phyloP scores from a whole-genome alignment of 2,329 filamentous ascomycete genomes.

The Cladobotryum mycophilum region DNA sequence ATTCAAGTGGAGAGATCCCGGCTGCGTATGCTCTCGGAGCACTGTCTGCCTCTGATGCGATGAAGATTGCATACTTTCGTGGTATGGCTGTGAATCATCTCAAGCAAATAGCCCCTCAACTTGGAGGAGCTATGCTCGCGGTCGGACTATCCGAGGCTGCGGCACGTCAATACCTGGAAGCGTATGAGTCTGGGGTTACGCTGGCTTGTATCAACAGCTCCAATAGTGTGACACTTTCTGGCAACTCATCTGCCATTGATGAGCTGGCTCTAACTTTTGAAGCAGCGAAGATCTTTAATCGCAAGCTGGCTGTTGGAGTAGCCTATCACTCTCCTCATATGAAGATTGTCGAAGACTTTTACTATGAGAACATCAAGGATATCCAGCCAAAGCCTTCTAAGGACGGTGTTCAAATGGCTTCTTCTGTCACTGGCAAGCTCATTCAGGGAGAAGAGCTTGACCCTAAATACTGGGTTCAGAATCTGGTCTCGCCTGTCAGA shows the following conservation, averaged over 20 bases:
- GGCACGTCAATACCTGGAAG: not conserved
- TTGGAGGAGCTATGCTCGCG: slow-evolving; percentile 18
- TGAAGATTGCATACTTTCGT: slow-evolving; percentile 19
- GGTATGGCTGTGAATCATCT: slow-evolving; percentile 11
- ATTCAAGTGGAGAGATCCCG: slow-evolving; percentile 25
- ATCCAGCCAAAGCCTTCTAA: not conserved
- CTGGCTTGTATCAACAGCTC: slow-evolving; percentile 29
- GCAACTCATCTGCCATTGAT: slow-evolving; percentile 21
- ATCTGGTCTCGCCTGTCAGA: not conserved
- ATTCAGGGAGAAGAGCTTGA: not conserved
- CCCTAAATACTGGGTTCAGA: not conserved
- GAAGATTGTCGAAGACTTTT: slow-evolving; percentile 16
- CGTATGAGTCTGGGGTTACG: not conserved
- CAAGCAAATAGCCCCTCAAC: not conserved
- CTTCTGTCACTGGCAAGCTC: not conserved
- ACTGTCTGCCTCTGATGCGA: slow-evolving; percentile 14
- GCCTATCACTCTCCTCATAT: slow-evolving; percentile 33
- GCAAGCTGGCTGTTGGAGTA: slow-evolving; percentile 34
- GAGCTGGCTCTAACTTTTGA: slow-evolving; percentile 17
- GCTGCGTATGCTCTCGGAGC: slow-evolving; percentile 31
- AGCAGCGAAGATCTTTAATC: slow-evolving; percentile 21
- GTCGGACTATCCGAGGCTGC: slow-evolving; percentile 14
- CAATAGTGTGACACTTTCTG: slow-evolving; percentile 28
- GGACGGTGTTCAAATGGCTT: slow-evolving; percentile 4
- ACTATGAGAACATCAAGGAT: slow-evolving; percentile 15